Conservation (phyloP, 345 rosid species). For the Ceriops zippeliana region DNA sequence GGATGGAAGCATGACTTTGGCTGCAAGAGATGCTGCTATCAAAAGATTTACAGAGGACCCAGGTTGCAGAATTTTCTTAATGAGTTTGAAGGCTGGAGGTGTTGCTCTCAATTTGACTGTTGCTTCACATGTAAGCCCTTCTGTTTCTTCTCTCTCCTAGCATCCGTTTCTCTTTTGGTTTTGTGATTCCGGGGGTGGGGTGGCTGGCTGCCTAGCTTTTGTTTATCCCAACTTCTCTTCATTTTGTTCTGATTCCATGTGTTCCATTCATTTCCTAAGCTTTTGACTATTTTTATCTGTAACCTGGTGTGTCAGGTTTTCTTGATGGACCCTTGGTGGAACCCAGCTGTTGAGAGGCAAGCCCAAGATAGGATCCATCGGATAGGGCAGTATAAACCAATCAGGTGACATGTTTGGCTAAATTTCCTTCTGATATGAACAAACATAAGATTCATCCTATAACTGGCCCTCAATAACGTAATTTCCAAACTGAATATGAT, state of each 20-base stretch:
- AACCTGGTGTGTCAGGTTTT: constrained; percentile 50
- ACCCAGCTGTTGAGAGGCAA: constrained; percentile 95
- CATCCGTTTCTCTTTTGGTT: not conserved
- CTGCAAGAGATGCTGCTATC: constrained; percentile 79
- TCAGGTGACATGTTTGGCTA: constrained; percentile 49
- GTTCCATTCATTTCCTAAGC: not conserved
- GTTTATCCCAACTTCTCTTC: too few species aligned
- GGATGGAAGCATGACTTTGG: constrained; percentile 81
- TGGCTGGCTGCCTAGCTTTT: too few species aligned
- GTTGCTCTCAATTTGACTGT: constrained; percentile 90
- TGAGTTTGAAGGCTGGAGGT: constrained; percentile 97
- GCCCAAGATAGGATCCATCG: constrained; percentile 98
- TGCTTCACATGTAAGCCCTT: constrained; percentile 83
- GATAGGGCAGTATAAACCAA: constrained; percentile 95
- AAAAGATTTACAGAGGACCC: constrained; percentile 82
- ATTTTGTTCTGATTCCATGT: too few species aligned
- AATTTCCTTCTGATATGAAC: not conserved
- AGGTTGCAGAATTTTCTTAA: constrained; percentile 79
- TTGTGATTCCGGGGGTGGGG: too few species aligned
- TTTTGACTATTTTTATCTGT: not conserved
- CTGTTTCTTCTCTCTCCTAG: constrained; percentile 3
- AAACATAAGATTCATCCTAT: too few species aligned
- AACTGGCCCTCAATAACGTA: too few species aligned
- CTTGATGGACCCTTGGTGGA: constrained; percentile 99
- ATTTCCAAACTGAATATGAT: not conserved